Evolutionary conservation across 805 yeast species (phyloP).

Genomic region (Hyphopichia homilentoma): DNA sequence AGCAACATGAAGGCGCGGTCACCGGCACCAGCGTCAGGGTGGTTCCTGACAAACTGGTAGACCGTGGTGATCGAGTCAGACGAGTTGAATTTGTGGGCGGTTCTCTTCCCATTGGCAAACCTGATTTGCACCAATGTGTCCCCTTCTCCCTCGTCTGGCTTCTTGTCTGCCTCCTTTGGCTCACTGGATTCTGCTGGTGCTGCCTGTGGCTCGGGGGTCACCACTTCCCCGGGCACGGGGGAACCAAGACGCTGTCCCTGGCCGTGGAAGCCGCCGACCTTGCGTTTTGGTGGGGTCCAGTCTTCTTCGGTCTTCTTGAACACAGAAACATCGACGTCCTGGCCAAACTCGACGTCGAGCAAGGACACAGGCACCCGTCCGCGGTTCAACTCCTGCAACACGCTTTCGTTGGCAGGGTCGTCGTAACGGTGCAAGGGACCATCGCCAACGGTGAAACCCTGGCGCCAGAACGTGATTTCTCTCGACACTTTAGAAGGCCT

Average conservation of each 20-base stretch:
- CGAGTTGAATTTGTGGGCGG: constrained; percentile 60
- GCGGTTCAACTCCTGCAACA: constrained; percentile 73
- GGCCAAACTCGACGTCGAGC: constrained; percentile 81
- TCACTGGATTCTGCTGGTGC: constrained; percentile 16
- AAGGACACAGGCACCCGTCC: constrained; percentile 90
- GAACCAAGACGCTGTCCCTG: constrained; percentile 84
- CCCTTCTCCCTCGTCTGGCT: constrained; percentile 39
- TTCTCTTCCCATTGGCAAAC: constrained; percentile 75
- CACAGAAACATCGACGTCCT: constrained; percentile 91
- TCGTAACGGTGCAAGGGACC: constrained; percentile 84
- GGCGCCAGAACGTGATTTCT: constrained; percentile 91
- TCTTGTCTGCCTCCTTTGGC: constrained; percentile 3
- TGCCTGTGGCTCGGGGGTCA: constrained; percentile 11
- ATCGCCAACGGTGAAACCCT: constrained; percentile 94
- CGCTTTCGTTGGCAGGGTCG: constrained; percentile 82
- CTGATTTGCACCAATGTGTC: constrained; percentile 79
- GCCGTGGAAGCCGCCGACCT: constrained; percentile 69
- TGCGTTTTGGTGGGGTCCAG: constrained; percentile 62
- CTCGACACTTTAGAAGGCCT: constrained; percentile 56
- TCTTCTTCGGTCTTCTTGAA: constrained; percentile 77
- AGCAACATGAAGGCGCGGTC: constrained; percentile 60
- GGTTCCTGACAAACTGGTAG: constrained; percentile 59
- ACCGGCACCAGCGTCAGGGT: constrained; percentile 40
- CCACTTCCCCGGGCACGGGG: constrained; percentile 71
- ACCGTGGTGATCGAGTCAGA: constrained; percentile 61